Evolutionary conservation across 192 early-diverging fungal species (phyloP), one percentile per base, ranked within the genome.

Genomic region (Coemansia sp.): DNA sequence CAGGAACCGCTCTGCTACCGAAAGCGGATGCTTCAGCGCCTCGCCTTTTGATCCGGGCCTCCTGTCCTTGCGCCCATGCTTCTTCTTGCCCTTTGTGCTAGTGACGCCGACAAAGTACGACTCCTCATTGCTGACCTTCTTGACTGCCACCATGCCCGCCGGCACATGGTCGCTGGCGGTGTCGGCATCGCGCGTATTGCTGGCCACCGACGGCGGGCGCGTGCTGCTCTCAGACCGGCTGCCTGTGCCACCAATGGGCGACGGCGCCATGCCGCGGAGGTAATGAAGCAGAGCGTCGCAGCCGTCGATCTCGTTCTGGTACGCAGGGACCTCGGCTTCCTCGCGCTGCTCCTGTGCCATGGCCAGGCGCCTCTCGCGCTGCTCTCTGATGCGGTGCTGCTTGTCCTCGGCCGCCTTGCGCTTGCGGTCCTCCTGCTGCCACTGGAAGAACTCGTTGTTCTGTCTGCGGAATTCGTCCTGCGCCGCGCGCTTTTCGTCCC

Each of bases 241-340:
- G 45, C 58, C 33, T 39, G 43, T 25, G 15, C 59, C 52, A 26
- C 58, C 63, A 12, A 45, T 46, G 37, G 64, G 55, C 53, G 61
- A 62, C 40, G 61, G 60, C 65, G 63, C 60, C 35, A 80, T 66
- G 60, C 74, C 68, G 56, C 68, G 81, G 61, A 97, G 85, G 70
- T 91, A 91, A 30, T 83, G 79, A 66, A 95, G 88, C 53, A 98
- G 81, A 57, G 86, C 87, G 60, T 89, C 88, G 85, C 94, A 95
- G 52, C 83, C 85, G 74, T 82, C 69, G 68, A 98, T 95, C 75
- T 98, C 95, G 70, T 85, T 84, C 53, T 87, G 81, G 82, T 87
- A 98, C 7, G 95, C 94, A 31, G 93, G 93, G 29, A 92, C 79
- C 59, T 93, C 89, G 39, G 95, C 95, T 51, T 88, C 81, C 67